phyloP scores from a whole-genome alignment of 306 rosid genomes.

The Lablab purpureus region DNA sequence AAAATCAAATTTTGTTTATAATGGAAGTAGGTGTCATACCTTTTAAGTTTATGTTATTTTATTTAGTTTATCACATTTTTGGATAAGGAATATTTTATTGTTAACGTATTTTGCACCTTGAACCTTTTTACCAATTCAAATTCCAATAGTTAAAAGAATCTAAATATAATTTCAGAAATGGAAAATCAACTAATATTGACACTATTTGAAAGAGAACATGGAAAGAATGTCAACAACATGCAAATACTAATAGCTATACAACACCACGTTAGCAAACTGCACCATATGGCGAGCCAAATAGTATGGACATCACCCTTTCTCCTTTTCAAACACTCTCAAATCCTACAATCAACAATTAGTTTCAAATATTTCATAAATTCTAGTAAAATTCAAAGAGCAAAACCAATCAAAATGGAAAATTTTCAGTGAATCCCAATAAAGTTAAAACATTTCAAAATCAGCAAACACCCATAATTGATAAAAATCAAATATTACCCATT shows the following conservation, averaged over 20 bases:
- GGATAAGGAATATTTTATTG: too few species aligned
- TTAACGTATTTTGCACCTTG: too few species aligned
- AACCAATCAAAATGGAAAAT: neutral
- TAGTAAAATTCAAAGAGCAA: neutral
- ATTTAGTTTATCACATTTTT: too few species aligned
- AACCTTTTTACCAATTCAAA: slow-evolving; percentile 95
- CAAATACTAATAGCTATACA: slow-evolving; percentile 91
- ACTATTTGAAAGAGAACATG: slow-evolving; percentile 22
- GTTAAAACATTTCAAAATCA: neutral
- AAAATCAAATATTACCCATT: neutral
- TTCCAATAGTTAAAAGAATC: slow-evolving; percentile 60
- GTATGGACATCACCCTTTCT: slow-evolving; percentile 94
- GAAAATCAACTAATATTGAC: slow-evolving; percentile 35
- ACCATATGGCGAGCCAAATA: slow-evolving; percentile 95
- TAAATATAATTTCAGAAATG: slow-evolving; percentile 48
- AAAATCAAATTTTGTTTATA: too few species aligned
- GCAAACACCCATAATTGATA: slow-evolving; percentile 3
- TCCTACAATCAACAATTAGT: slow-evolving; percentile 59
- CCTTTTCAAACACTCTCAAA: slow-evolving; percentile 76
- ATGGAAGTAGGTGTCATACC: too few species aligned
- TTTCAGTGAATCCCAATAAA: neutral
- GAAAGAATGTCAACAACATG: slow-evolving; percentile 55
- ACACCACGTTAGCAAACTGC: slow-evolving; percentile 89
- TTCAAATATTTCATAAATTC: slow-evolving; percentile 4
- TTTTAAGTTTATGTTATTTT: too few species aligned